Evolutionary conservation across 2,329 filamentous ascomycete genomes (phyloP), one percentile per base, ranked within the genome.

Genomic region (Dothideomycetidae sp.): DNA sequence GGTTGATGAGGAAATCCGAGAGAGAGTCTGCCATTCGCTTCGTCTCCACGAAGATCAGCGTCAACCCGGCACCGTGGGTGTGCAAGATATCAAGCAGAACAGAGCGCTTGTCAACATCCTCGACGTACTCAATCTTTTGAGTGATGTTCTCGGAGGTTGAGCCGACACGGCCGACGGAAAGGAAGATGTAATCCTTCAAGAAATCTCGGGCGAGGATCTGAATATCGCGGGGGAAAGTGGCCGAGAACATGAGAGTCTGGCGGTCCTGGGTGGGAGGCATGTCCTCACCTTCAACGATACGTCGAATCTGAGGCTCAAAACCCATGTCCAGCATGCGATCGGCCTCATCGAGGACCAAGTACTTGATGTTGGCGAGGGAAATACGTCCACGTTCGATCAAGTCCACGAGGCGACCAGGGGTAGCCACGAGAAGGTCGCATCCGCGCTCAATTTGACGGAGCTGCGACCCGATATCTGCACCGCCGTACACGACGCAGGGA

Each of bases 101-200:
- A 40, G 90, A 96, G 59, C 86, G 85, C 78, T 98, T 98, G 73
- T 98, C 90, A 45, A 75, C 66, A 52, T 96, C 90, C 66, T 96
- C 88, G 43, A 96, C 82, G 52, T 96, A 96, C 66, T 96, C 88
- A 39, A 98, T 76, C 71, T 93, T 93, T 64, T 98, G 90, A 39
- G 90, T 96, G 46, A 98, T 96, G 73, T 96, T 98, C 75, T 96
- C 88, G n/a, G 90, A 96, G 19, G 90, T 96, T 36, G 90, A 96
- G 63, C 90, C 90, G 43, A 96, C 90, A 74, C 90, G 88, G 54
- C 88, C 90, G 50, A 98, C 90, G 11, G 90, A 98, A 53, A 98
- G 73, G 76, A 98, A 98, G 55, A 98, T 78, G 67, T 98, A 98
- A 58, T 98, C 90, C 71, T 93, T 94, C 58, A 98, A 68, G 74